phyloP scores from a whole-genome alignment of 805 yeast species.

The Kuraishia hungarica region DNA sequence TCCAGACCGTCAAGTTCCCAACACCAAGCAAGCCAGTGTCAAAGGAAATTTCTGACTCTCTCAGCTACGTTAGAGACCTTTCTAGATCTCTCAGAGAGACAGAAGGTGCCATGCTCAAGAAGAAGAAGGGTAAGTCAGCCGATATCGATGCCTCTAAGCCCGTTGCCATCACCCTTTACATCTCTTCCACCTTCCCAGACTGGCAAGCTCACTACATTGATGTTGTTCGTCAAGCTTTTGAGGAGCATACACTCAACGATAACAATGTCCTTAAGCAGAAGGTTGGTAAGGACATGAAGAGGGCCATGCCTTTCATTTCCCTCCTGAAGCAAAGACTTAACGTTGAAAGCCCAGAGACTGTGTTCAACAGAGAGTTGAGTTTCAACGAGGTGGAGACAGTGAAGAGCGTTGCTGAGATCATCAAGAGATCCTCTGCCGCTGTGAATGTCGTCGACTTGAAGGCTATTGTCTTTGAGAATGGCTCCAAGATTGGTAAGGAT shows the following conservation, averaged over 20 bases:
- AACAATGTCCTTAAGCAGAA: slow-evolving; percentile 53
- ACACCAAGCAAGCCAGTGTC: slow-evolving; percentile 61
- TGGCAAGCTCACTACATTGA: slow-evolving; percentile 56
- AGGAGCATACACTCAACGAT: slow-evolving; percentile 53
- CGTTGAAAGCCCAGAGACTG: slow-evolving; percentile 61
- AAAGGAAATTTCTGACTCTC: slow-evolving; percentile 50
- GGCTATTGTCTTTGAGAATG: slow-evolving; percentile 56
- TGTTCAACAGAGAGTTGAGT: slow-evolving; percentile 82
- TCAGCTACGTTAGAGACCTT: slow-evolving; percentile 71
- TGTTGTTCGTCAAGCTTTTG: slow-evolving; percentile 70
- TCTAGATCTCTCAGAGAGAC: slow-evolving; percentile 87
- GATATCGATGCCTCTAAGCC: slow-evolving; percentile 74
- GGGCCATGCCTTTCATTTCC: slow-evolving; percentile 96
- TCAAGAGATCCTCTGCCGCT: slow-evolving; percentile 59
- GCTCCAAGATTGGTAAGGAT: slow-evolving; percentile 54
- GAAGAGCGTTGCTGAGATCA: slow-evolving; percentile 41
- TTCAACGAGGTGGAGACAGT: slow-evolving; percentile 72
- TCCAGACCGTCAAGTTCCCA: slow-evolving; percentile 78
- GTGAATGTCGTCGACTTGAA: slow-evolving; percentile 47
- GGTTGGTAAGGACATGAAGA: slow-evolving; percentile 86
- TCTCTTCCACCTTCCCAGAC: slow-evolving; percentile 73
- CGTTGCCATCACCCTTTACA: slow-evolving; percentile 59
- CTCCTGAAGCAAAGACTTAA: slow-evolving; percentile 73
- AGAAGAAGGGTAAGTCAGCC: slow-evolving; percentile 74
- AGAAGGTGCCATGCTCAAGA: slow-evolving; percentile 77